Conservation (phyloP, 1,139 yeast genomes). For the Saccharomyces hybrid region DNA sequence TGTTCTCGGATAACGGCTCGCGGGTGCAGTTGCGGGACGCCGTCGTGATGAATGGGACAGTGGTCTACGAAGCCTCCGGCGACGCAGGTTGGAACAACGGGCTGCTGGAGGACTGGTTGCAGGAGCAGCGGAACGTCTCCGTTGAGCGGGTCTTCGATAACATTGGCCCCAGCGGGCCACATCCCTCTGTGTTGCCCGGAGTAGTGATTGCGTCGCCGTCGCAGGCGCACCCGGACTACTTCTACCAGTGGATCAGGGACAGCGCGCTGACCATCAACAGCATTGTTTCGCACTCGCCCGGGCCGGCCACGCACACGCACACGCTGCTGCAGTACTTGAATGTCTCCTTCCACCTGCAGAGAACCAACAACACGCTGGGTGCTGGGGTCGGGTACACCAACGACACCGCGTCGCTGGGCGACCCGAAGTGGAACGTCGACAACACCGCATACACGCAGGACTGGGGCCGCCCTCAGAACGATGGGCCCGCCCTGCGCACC, state of each 20-base stretch:
- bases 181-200: conserved; percentile 38
- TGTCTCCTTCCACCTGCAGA: conserved; percentile 53
- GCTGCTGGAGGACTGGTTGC: conserved; percentile 41
- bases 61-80: background rate
- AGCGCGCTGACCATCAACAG: conserved; percentile 75
- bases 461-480: conserved; percentile 97
- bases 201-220: conserved; percentile 85
- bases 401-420: conserved; percentile 56
- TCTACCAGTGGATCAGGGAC: conserved; percentile 86
- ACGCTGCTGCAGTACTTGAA: conserved; percentile 44
- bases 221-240: conserved; percentile 59
- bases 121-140: conserved; percentile 40
- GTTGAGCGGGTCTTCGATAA: conserved; percentile 53
- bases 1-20: background rate
- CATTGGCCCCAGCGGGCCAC: conserved; percentile 20
- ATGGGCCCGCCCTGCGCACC: conserved; percentile 83
- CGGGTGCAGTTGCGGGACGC: background rate
- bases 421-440: conserved; percentile 74
- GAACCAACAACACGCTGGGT: conserved; percentile 64
- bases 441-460: conserved; percentile 50
- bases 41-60: background rate
- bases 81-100: background rate
- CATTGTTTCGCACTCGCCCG: conserved; percentile 34
- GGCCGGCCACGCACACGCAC: background rate
- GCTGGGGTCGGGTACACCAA: conserved; percentile 35